Conservation (phyloP, 2,329 filamentous ascomycete species). For the Colletotrichum gloeosporioides region DNA sequence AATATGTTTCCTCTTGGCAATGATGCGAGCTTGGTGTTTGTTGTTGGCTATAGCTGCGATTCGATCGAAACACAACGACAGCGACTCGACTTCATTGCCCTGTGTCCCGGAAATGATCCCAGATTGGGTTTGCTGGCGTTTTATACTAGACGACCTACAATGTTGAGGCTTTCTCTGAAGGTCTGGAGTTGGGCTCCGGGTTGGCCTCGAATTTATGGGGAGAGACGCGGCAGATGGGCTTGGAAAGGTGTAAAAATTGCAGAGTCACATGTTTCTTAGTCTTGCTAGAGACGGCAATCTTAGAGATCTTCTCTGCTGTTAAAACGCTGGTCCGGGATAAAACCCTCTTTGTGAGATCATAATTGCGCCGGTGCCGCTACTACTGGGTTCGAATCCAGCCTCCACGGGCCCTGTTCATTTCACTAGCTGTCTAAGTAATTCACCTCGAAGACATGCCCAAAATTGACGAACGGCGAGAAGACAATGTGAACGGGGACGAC, state of each 20-base stretch:
- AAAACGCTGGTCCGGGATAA: too few relatives aligned
- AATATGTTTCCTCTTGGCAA: neutral
- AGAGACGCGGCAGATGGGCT: rapidly evolving
- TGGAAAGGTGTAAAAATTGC: neutral
- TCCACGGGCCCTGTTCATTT: too few relatives aligned
- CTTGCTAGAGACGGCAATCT: neutral
- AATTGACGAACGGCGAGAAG: too few relatives aligned
- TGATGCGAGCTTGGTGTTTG: neutral
- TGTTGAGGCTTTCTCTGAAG: neutral
- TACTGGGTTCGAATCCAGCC: too few relatives aligned
- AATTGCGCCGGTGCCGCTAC: too few relatives aligned
- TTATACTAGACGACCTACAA: neutral
- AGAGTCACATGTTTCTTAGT: neutral
- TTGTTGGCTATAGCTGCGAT: neutral
- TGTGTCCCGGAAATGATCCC: rapidly evolving
- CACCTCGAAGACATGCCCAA: too few relatives aligned
- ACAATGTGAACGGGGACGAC: too few relatives aligned
- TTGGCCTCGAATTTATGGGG: neutral
- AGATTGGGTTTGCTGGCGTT: neutral
- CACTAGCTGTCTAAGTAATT: too few relatives aligned
- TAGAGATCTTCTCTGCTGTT: too few relatives aligned
- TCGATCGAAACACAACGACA: neutral
- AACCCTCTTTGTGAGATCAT: too few relatives aligned
- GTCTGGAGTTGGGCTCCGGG: rapidly evolving
- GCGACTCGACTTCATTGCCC: too few relatives aligned